Evolutionary conservation across 2,329 filamentous ascomycete species (phyloP), one percentile per base, ranked within the genome.

Genomic region (Dothiorella sarmentorum): DNA sequence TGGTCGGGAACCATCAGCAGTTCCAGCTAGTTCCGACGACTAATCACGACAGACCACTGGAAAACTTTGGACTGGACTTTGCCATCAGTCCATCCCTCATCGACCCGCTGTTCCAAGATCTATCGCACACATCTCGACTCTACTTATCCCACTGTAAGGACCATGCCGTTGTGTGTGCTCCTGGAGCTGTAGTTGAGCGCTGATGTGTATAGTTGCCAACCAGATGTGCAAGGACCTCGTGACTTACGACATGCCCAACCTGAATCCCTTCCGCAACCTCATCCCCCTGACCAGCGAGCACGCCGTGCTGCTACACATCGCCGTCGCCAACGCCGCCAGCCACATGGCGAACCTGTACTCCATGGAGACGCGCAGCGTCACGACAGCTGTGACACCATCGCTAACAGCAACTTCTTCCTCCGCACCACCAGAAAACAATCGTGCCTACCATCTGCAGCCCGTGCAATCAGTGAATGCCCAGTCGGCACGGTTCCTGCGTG

Each of bases 211-310:
- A 53, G 49, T 53, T 31, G 49, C 49, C 42, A 20, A 67, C n/a
- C 69, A 78, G 37, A 71, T 85, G 58, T 84, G 81, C 67, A 77
- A 79, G 66, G 82, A 84, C 63, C 75, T 85, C 60, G 75, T 79
- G 0, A 68, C 80, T 3, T 79, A 80, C 64, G 75, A 80, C 27
- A 66, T 72, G 26, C 71, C 71, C 27, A 71, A 74, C 1, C 70
- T 74, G 15, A 81, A 82, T 35, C 77, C 77, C 0, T 79, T 79
- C 58, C 76, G 78, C 29, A 75, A 79, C 56, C 70, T 82, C 6
- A 75, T 80, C 20, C 73, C 76, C 5, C 67, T 79, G 45, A 75
- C 77, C 13, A 71, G 71, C 18, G 70, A 72, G 20, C 75, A 77
- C 40, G 75, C 78, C 5, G 67, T 78, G 22, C 69, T 81, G 10